Conservation (phyloP, 371 early-diverging fungal species). For the Nematocida minor region DNA sequence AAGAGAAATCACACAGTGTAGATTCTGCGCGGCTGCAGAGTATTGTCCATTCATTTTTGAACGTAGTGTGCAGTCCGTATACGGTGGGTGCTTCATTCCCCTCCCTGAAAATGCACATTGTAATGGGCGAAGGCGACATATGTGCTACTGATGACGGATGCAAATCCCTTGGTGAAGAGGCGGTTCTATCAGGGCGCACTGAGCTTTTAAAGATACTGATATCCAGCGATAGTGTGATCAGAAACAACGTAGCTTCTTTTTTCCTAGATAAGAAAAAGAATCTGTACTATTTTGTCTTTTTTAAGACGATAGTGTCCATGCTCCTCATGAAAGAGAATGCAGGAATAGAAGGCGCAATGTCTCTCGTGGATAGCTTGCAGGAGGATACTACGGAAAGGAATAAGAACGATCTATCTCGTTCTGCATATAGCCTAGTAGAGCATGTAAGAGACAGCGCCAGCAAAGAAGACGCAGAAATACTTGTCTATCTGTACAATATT, state of each 20-base stretch:
- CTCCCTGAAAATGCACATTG: background rate
- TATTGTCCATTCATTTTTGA: conserved; percentile 1
- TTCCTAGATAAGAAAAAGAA: background rate
- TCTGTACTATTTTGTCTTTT: conserved; percentile 9
- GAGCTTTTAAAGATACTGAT: background rate
- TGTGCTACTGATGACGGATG: conserved; percentile 44
- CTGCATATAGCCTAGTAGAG: background rate
- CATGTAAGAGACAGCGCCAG: background rate
- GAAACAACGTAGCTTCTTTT: background rate
- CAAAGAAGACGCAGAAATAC: background rate
- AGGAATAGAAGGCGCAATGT: background rate
- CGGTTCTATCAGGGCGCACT: conserved; percentile 12
- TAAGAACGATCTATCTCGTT: conserved; percentile 24
- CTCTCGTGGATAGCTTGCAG: background rate
- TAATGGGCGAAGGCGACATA: conserved; percentile 41
- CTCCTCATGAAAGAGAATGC: background rate
- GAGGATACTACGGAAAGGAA: background rate
- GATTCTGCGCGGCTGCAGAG: background rate
- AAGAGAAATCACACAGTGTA: background rate
- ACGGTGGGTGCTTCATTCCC: background rate
- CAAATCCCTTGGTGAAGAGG: conserved; percentile 34
- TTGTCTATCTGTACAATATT: conserved; percentile 21
- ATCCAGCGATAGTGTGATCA: background rate
- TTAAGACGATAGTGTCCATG: background rate
- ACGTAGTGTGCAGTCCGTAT: background rate